These are phyloP conservation scores for Pyrus hybrid DNA, from an alignment of 331 rosid genomes.

Conservation along the genomic window DNA sequence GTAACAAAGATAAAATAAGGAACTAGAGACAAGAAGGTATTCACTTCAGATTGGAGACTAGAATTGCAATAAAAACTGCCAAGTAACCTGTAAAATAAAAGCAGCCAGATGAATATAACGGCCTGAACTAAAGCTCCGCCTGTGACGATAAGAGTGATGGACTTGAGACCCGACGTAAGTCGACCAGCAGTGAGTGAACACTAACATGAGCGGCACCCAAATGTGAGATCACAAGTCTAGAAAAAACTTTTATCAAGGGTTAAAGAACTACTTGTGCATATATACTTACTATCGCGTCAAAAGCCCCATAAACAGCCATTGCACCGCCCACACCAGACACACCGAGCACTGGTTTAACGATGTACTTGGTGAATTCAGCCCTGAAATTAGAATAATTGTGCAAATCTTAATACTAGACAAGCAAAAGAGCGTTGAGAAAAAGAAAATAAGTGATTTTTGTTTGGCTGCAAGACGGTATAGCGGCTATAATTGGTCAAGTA, in stretches of 20 bases:
- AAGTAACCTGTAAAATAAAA: conserved; percentile 58
- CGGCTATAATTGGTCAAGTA: conserved; percentile 11
- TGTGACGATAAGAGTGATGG: conserved; percentile 67
- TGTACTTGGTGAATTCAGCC: conserved; percentile 74
- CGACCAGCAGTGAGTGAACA: conserved; percentile 88
- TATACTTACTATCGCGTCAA: conserved; percentile 75
- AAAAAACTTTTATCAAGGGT: not conserved
- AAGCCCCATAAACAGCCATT: conserved; percentile 91
- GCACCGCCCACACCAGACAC: conserved; percentile 87
- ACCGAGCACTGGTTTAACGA: conserved; percentile 69
- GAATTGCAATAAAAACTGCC: not conserved
- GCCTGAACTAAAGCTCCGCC: conserved; percentile 65
- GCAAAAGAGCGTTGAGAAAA: conserved; percentile 2
- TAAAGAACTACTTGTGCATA: not conserved
- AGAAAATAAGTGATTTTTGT: conserved; percentile 1
- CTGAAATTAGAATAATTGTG: conserved; percentile 27
- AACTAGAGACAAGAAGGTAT: not conserved
- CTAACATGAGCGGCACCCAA: conserved; percentile 25
- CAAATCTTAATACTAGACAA: not conserved
- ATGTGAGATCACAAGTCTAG: conserved; percentile 1
- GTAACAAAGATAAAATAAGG: not conserved
- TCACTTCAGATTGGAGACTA: not conserved
- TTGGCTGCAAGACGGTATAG: conserved; percentile 11
- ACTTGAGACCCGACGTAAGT: conserved; percentile 84
- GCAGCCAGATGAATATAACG: conserved; percentile 46